Conservation (phyloP, 768 basidiomycete genomes). For the Leccinum subgranulosum region DNA sequence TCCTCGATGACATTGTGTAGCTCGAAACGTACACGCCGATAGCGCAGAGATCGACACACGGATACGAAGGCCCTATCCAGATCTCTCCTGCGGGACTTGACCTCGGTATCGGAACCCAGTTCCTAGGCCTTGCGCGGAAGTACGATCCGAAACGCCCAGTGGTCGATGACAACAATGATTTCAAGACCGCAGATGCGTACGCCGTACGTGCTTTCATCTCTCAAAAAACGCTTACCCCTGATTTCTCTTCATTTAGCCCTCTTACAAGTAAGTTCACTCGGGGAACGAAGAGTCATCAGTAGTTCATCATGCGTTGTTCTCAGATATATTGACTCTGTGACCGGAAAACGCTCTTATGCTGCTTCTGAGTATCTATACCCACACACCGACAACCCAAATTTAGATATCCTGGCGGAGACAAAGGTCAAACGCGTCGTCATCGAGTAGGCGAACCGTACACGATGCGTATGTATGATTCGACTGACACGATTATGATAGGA, state of each 20-base stretch:
- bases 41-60: constrained; percentile 34
- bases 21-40: constrained; percentile 34
- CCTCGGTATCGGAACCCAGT: constrained; percentile 35
- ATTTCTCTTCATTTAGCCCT: constrained; percentile 6
- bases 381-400: background rate
- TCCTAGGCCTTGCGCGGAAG: constrained; percentile 41
- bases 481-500: background rate
- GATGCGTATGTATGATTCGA: background rate
- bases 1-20: constrained; percentile 45
- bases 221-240: background rate
- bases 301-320: background rate
- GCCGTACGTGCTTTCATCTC: constrained; percentile 15
- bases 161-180: constrained; percentile 47
- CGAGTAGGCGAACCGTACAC: background rate
- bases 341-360: constrained; percentile 2
- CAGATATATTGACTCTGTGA: constrained; percentile 3
- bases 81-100: constrained; percentile 14
- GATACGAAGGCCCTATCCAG: constrained; percentile 32
- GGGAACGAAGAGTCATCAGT: background rate
- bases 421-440: constrained; percentile 4
- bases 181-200: constrained; percentile 30
- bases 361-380: constrained; percentile 4
- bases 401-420: background rate
- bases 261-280: constrained; percentile 14
- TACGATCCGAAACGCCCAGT: constrained; percentile 47